A percentile compares a stretch with the other conserved stretches of the same genome.
These are phyloP conservation scores for Trypanosoma conorhini DNA, from an alignment of 208 protist species.

Conservation along the genomic window DNA sequence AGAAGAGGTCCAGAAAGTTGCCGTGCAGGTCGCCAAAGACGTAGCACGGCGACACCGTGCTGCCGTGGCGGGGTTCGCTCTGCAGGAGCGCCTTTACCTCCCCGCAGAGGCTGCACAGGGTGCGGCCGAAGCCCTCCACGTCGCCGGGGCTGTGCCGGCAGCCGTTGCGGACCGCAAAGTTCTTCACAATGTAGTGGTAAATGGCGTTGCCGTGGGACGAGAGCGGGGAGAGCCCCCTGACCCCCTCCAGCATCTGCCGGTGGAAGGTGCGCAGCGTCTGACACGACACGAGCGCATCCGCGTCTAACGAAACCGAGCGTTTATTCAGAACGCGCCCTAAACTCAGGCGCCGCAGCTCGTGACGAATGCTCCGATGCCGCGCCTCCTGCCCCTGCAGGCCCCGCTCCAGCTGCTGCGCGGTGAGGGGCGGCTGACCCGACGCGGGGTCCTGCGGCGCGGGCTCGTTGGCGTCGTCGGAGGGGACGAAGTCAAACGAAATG, in stretches of 20 bases:
- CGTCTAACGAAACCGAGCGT: conserved; percentile 69
- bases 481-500: conserved; percentile 11
- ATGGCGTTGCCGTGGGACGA: conserved; percentile 77
- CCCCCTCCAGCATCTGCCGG: conserved; percentile 52
- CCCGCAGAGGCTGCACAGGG: conserved; percentile 72
- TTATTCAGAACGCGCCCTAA: conserved; percentile 25
- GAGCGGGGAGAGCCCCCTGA: conserved; percentile 50
- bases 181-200: conserved; percentile 89
- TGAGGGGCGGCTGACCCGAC: background rate
- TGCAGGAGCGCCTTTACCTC: conserved; percentile 71
- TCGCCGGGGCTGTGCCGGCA: conserved; percentile 76
- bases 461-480: conserved; percentile 20
- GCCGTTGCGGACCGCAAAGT: conserved; percentile 80
- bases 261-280: conserved; percentile 81
- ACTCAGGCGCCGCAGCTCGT: conserved; percentile 24
- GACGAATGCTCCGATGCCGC: conserved; percentile 35
- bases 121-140: conserved; percentile 83
- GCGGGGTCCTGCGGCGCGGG: conserved; percentile 15
- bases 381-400: conserved; percentile 5
- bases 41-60: conserved; percentile 86
- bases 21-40: conserved; percentile 96
- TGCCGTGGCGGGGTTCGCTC: conserved; percentile 72
- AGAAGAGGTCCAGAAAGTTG: conserved; percentile 94
- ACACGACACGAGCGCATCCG: conserved; percentile 78
- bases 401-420: conserved; percentile 8